Base-by-base conservation (phyloP, 1,284 basidiomycete genomes). In the Afroboletus lepidellus region DNA sequence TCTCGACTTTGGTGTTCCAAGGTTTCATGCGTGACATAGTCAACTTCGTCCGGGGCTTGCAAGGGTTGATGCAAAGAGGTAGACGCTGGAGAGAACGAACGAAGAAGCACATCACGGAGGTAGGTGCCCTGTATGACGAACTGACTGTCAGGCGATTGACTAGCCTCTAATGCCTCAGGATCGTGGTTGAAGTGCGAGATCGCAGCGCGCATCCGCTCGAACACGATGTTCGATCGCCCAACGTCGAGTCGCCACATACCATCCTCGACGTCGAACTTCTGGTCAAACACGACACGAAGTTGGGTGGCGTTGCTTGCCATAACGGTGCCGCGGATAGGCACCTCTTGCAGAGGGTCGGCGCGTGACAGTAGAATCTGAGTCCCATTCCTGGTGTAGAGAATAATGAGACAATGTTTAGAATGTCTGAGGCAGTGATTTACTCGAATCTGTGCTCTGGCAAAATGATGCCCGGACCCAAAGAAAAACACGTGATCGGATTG, bases 211-310 rank as follows among this genome's bases (percentile, higher is more conserved):
- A 92, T 92, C 41, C 87, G 80, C 38, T 84, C 75, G 56, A 81
- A 85, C 9, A 84, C 77, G 48, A 89, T 77, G 59, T 85, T 84
- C 34, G 82, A 84, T 30, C 74, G 74, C 2, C 85, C 88, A 3
- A 92, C 68, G 62, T 95, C 92, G 37, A 95, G 65, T 65, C 90
- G 75, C 90, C 90, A 92, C 25, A 62, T 50, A 2, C 75, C 75
- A 5, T 76, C 72, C 29, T 70, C 69, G 30, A 47, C 80, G 15
- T 79, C 77, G 42, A 82, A 77, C n/a, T 69, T 64, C 23, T 80
- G 72, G 1, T 76, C 69, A 53, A 91, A 90, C 4, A 76, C 71
- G 8, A 92, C 65, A 15, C 76, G 76, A 41, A 92, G 68, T 43
- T 80, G 75, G 18, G 78, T 76, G 3, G 74, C 58, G 1, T 74